Conservation (phyloP, 176 grass and related monocot genomes). For the Elaeis guineensis region DNA sequence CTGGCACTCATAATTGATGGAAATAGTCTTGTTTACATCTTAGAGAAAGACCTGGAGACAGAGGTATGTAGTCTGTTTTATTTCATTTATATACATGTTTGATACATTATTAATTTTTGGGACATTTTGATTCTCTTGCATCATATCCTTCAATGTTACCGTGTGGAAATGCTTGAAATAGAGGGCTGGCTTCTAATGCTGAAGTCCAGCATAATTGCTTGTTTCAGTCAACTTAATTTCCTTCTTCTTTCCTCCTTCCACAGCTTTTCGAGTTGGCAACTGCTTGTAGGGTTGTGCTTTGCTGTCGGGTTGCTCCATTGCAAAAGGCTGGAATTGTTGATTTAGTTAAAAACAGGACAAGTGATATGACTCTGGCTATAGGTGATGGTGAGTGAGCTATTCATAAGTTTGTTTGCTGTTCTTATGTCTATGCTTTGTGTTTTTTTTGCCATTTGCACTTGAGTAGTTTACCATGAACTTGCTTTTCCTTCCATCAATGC, state of each 20-base stretch:
- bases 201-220: too few relatives aligned
- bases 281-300: constrained; percentile 1
- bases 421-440: too few relatives aligned
- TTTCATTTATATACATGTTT: too few relatives aligned
- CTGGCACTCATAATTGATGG: constrained; percentile 33
- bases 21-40: constrained; percentile 9
- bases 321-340: constrained; percentile 30
- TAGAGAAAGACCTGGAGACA: constrained; percentile 69
- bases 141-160: too few relatives aligned
- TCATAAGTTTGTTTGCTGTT: neutral
- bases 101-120: too few relatives aligned
- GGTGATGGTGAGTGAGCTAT: constrained; percentile 7
- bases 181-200: too few relatives aligned
- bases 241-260: constrained; percentile 15
- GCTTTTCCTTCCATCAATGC: too few relatives aligned
- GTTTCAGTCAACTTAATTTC: too few relatives aligned
- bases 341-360: constrained; percentile 4
- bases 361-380: constrained; percentile 8
- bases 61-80: constrained; percentile 44
- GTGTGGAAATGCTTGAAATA: too few relatives aligned
- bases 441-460: too few relatives aligned
- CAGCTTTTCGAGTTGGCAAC: constrained; percentile 11
- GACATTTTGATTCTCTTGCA: too few relatives aligned
- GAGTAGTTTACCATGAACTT: too few relatives aligned
- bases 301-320: constrained; percentile 5